Percentiles rank a stretch among this genome's conserved stretches.
Conservation (phyloP, 169 alveolate species). For the Toxoplasma gondii region DNA sequence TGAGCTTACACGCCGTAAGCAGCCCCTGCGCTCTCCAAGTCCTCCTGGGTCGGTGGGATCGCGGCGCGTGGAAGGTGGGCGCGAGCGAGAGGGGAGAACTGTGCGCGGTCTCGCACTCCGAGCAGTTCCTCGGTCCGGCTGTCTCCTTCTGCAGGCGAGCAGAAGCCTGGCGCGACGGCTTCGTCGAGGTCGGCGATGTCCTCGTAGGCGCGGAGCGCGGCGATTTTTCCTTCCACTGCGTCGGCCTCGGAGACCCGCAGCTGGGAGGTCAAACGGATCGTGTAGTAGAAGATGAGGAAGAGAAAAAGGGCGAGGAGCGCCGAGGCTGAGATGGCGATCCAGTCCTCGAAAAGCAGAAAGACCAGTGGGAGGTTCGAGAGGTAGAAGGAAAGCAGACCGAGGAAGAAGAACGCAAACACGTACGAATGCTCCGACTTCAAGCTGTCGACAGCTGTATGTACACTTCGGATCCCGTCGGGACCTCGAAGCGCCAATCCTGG, state of each 20-base stretch:
- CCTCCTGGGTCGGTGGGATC: too few species aligned
- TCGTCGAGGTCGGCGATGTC: conserved; percentile 63
- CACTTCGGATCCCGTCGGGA: conserved; percentile 52
- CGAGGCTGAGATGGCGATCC: conserved; percentile 24
- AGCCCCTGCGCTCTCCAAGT: too few species aligned
- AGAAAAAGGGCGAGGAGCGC: conserved; percentile 19
- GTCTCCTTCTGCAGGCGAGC: too few species aligned
- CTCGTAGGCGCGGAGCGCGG: conserved; percentile 54
- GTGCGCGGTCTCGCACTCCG: too few species aligned
- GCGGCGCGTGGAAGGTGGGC: too few species aligned
- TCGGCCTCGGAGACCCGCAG: conserved; percentile 54
- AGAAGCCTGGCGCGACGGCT: neutral
- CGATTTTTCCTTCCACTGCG: conserved; percentile 63
- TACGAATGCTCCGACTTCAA: conserved; percentile 50
- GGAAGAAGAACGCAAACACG: conserved; percentile 50
- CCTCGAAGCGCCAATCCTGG: conserved; percentile 68
- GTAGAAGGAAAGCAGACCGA: conserved; percentile 40
- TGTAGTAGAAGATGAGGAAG: conserved; percentile 44
- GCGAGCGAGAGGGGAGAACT: too few species aligned
- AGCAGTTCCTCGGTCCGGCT: too few species aligned
- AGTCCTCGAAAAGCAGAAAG: conserved; percentile 41
- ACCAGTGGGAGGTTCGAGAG: conserved; percentile 37
- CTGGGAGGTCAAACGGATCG: conserved; percentile 31
- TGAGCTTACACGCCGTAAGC: too few species aligned
- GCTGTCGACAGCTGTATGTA: conserved; percentile 63